Base-by-base conservation (phyloP, 73 alveolate genomes). In the Paramecium primaurelia region DNA sequence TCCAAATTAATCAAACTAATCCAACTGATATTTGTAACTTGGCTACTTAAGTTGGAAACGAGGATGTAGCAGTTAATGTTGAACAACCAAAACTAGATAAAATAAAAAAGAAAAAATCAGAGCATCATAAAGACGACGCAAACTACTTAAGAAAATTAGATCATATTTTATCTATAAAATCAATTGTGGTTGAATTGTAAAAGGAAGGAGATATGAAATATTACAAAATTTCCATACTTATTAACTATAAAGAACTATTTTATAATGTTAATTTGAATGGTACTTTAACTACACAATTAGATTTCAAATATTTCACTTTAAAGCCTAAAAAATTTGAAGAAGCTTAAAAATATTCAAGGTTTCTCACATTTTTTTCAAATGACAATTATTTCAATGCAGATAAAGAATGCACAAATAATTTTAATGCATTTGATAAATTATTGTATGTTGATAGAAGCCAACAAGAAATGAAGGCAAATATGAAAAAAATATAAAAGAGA, bases 301-400 rank as follows among this genome's bases (percentile, higher is more conserved):
- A 54, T 25, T 54, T 54, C 34, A 54, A 18, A 18, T 54, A 54
- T 28, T 64, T 64, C 16, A 28, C 42, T 32, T 32, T 64, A 28
- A 32, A 64, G 25, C 87, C 87, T 3, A 30, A 14, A 8, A 73
- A 3, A 30, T 73, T 30, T 37, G 40, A 73, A 25, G 87, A 73
- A 28, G 87, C 87, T 12, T 10, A 36, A 4, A 20, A n/a, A 73
- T 73, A 36, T 73, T 32, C 91, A 45, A 80, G 75, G 58, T 40
- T 26, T 44, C 37, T 22, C 1, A 25, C 77, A 8, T 80, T 80
- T 49, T 80, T 80, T 80, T 18, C 71, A 36, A 25, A 20, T 26
- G 91, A 80, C 49, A 80, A 42, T 9, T 80, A 80, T 16, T 80
- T 80, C 51, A 80, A 80, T 49, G 45, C 37, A 45, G 73, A 80